Evolutionary conservation across 1,139 yeast species (phyloP), one percentile per base, ranked within the genome.

Genomic region (Protomyces macrosporus): DNA sequence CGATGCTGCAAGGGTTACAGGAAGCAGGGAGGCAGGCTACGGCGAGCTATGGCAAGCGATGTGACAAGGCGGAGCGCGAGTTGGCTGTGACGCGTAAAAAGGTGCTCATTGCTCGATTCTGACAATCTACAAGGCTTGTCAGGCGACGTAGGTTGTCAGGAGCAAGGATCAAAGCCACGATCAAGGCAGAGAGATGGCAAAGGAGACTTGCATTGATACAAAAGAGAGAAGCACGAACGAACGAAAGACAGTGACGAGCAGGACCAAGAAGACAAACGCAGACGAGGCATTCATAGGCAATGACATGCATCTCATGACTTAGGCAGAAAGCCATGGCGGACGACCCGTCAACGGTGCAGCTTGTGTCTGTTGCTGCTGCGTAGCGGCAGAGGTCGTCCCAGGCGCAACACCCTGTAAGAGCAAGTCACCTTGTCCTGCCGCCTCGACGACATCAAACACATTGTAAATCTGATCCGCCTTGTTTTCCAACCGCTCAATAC

Each of bases 381-480:
- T 1, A 23, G 23, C 23, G 23, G 23, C 23, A 23, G 23, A 23
- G 2, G 23, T 23, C 23, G 23, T 23, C 23, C 23, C 23, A 6
- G 23, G 12, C 9, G 30, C 32, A 42, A 30, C 14, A 5, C 30
- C 48, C 4, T 42, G 10, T 10, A 42, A 9, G 16, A 42, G 23
- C 48, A 42, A 42, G 33, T 42, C 48, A 5, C 48, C 48, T 9
- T 42, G 48, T 42, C 48, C 48, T 14, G 64, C 60, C 9, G 71
- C 73, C 48, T 72, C 69, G 53, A 71, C 62, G 16, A 72, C 70
- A 69, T 71, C 72, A 68, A 71, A 70, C 68, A 74, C 64, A 35
- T 75, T 73, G 59, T 74, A 74, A 7, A 74, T 73, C 63, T 73
- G 73, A 60, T 74, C 75, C 6, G 75, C 73, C 57, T 73, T 72